Evolutionary conservation across 441 rosid species (phyloP).

Genomic region (Gossypium trilobum): DNA sequence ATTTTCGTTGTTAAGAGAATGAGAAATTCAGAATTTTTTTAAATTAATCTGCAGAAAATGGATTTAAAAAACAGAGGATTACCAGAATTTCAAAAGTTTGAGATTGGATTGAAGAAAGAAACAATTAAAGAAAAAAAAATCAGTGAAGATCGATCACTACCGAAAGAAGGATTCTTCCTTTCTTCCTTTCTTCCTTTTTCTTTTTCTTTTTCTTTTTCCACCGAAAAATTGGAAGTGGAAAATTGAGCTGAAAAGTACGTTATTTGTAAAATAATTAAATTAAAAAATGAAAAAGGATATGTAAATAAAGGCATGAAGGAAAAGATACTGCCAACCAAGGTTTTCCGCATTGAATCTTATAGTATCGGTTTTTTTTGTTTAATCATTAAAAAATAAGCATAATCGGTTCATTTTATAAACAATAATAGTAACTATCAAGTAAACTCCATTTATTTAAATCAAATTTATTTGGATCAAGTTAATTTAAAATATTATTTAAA

Average conservation of each 20-base stretch:
- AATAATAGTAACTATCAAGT: no score
- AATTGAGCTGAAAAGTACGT: conserved; percentile 12
- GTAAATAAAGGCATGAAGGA: no score
- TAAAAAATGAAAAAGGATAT: no score
- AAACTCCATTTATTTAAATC: no score
- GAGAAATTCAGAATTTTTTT: neutral
- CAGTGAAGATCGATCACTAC: neutral
- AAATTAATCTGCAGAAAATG: neutral
- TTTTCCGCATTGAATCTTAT: no score
- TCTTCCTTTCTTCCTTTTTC: no score
- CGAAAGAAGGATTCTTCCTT: conserved; percentile 17
- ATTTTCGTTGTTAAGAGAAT: neutral
- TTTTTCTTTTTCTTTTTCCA: neutral
- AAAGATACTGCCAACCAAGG: no score
- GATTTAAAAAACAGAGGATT: neutral
- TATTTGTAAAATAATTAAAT: conserved; percentile 2
- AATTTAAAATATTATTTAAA: no score
- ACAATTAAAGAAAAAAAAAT: neutral
- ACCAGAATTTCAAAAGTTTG: neutral
- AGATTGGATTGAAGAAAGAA: neutral
- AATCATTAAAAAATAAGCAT: no score
- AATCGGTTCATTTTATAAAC: no score
- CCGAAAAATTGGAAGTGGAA: conserved; percentile 24
- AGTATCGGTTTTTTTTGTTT: no score
- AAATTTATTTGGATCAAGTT: no score